Percentiles rank a stretch among this genome's conserved stretches.
phyloP scores from a whole-genome alignment of 2,329 filamentous ascomycete species.

The Aspergillus versicolor region DNA sequence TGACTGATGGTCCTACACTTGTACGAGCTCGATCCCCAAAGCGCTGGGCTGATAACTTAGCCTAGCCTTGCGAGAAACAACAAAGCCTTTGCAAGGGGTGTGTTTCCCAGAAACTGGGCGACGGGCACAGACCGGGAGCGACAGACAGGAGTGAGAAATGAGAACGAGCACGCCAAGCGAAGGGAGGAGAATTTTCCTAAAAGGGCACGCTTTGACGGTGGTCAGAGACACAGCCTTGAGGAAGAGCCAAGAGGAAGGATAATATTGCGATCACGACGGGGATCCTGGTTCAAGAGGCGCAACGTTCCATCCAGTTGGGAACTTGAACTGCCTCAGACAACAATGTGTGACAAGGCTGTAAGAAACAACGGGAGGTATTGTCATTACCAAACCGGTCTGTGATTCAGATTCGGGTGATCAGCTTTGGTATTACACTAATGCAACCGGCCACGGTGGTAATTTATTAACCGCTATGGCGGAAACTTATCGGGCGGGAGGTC shows the following conservation, averaged over 20 bases:
- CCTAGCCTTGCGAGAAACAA: too few relatives aligned
- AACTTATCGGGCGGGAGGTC: constrained; percentile 1
- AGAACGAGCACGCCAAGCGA: not conserved
- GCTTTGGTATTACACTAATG: constrained; percentile 16
- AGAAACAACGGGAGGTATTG: constrained; percentile 2
- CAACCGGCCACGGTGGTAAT: constrained; percentile 16
- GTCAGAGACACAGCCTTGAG: not conserved
- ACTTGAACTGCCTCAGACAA: constrained; percentile 3
- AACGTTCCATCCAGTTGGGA: constrained; percentile 30
- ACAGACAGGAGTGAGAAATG: not conserved
- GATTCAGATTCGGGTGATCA: not conserved
- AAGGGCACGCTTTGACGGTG: not conserved
- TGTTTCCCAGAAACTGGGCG: too few relatives aligned
- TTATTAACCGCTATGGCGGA: constrained; percentile 21
- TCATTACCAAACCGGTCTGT: constrained; percentile 14
- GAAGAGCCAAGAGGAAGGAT: not conserved
- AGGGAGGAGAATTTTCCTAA: not conserved
- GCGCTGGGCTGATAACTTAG: not conserved
- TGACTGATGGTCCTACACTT: not conserved
- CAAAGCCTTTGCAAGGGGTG: too few relatives aligned
- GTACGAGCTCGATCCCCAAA: not conserved
- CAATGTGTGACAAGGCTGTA: constrained; percentile 4
- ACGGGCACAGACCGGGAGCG: not conserved
- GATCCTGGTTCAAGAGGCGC: constrained; percentile 23
- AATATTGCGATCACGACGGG: constrained; percentile 11